phyloP scores from a whole-genome alignment of 768 basidiomycete species.

The Xanthoconium stramineum region DNA sequence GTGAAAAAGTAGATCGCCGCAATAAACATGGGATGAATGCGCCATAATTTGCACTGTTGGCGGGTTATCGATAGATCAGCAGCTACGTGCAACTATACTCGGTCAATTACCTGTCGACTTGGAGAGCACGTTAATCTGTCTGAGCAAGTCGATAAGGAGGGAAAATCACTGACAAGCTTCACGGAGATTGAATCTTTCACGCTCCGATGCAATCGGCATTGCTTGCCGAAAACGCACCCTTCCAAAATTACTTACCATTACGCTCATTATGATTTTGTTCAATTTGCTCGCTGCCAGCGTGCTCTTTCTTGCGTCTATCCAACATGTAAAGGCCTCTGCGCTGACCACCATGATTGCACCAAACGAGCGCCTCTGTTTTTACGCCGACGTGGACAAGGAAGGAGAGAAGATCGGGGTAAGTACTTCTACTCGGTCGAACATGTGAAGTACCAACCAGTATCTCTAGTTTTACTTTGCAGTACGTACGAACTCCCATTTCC shows the following conservation, averaged over 20 bases:
- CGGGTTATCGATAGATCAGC: neutral
- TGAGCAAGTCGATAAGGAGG: neutral
- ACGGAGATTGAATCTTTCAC: conserved; percentile 13
- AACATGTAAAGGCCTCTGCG: conserved; percentile 52
- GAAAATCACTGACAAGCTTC: neutral
- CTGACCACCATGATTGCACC: conserved; percentile 76
- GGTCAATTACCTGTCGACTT: conserved; percentile 16
- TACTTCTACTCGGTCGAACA: conserved; percentile 12
- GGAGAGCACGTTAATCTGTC: conserved; percentile 1
- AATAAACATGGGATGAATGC: neutral
- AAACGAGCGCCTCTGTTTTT: conserved; percentile 88
- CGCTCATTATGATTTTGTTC: conserved; percentile 21
- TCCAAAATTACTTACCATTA: neutral
- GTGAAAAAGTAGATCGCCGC: conserved; percentile 9
- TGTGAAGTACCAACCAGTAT: conserved; percentile 11
- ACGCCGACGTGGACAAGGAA: conserved; percentile 92
- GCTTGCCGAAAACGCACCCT: conserved; percentile 18
- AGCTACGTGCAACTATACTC: neutral
- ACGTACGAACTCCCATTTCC: conserved; percentile 28
- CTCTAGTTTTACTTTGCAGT: conserved; percentile 94
- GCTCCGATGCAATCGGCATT: conserved; percentile 21
- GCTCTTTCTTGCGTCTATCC: conserved; percentile 32
- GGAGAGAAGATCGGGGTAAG: conserved; percentile 88
- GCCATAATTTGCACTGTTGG: conserved; percentile 1
- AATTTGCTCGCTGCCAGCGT: conserved; percentile 18